These are phyloP conservation scores for Thelonectria discophora DNA, from an alignment of 2,329 filamentous ascomycete genomes.

Conservation along the genomic window DNA sequence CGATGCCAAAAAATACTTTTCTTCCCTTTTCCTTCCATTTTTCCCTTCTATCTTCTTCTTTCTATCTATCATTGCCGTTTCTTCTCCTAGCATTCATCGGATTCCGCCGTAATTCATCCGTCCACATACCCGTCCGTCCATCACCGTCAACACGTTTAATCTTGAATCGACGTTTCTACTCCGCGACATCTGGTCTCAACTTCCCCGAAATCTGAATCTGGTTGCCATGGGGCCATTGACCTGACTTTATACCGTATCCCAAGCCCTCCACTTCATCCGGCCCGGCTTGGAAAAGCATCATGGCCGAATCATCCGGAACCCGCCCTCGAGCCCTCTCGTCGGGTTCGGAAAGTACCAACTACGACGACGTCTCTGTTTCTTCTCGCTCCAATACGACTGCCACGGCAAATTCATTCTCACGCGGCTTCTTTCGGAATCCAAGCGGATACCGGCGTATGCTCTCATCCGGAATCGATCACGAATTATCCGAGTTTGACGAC, in stretches of 20 bases:
- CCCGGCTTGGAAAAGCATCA: slow-evolving; percentile 4
- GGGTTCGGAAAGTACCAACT: not conserved
- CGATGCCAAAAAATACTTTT: slow-evolving; percentile 2
- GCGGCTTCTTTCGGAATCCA: slow-evolving; percentile 32
- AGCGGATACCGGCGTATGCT: slow-evolving; percentile 37
- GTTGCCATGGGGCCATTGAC: slow-evolving; percentile 26
- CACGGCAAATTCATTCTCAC: slow-evolving; percentile 25
- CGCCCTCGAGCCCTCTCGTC: not conserved
- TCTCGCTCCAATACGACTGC: slow-evolving; percentile 20
- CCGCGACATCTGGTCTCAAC: not conserved
- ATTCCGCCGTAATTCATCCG: not conserved
- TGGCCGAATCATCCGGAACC: slow-evolving; percentile 28
- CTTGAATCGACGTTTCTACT: not conserved
- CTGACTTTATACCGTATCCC: slow-evolving; percentile 8
- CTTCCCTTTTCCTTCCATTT: too few species aligned
- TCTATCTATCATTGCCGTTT: not conserved
- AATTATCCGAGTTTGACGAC: slow-evolving; percentile 31
- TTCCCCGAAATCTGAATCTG: not conserved
- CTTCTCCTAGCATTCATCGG: not conserved
- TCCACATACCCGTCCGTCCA: not conserved
- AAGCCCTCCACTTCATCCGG: not conserved
- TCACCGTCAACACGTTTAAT: not conserved
- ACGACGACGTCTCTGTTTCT: slow-evolving; percentile 5
- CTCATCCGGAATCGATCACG: slow-evolving; percentile 25
- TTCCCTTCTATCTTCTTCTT: not conserved